Evolutionary conservation across 768 basidiomycete genomes (phyloP), one percentile per base, ranked within the genome.

Genomic region (Tephrocybe sp.): DNA sequence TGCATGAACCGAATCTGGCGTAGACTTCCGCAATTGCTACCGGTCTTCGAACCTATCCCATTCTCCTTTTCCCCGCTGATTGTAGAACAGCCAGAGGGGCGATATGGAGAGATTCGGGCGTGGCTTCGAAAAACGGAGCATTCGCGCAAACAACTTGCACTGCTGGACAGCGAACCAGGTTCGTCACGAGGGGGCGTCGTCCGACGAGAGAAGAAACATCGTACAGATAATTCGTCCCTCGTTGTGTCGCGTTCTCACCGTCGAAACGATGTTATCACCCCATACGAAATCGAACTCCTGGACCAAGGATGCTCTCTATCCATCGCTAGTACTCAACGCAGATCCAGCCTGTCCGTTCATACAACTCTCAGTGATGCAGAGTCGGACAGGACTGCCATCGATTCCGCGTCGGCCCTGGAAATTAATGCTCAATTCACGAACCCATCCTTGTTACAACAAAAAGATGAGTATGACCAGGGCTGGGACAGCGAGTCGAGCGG

Each of bases 91-190:
- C 5, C 1, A 21, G 49, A 16, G 19, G 15, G 27, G 2, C 49
- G 42, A 25, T 40, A 55, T 43, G 30, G 36, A 25, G 49, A 34
- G 5, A 29, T 50, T 4, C 44, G 21, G 7, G 40, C 33, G 15
- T 54, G 49, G 53, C 44, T 54, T 27, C 48, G 53, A 16, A 45
- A 45, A 34, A 42, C 21, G 2, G 53, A 41, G 27, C 38, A 27
- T n/a, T 38, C 40, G 15, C 45, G 39, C 19, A 54, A 50, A 42
- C 43, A 31, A 6, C 27, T 37, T 8, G 18, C 13, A 9, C 3
- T 38, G 21, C 8, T 15, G 18, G 27, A 37, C 30, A 24, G 25
- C 12, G 24, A 36, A 6, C 2, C 18, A 10, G 38, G 18, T 30
- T 36, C 45, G 16, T 23, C 48, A 8, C 44, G 27, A 24, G 40